Conservation (phyloP, 2,329 filamentous ascomycete species). For the Rutstroemia sp. region DNA sequence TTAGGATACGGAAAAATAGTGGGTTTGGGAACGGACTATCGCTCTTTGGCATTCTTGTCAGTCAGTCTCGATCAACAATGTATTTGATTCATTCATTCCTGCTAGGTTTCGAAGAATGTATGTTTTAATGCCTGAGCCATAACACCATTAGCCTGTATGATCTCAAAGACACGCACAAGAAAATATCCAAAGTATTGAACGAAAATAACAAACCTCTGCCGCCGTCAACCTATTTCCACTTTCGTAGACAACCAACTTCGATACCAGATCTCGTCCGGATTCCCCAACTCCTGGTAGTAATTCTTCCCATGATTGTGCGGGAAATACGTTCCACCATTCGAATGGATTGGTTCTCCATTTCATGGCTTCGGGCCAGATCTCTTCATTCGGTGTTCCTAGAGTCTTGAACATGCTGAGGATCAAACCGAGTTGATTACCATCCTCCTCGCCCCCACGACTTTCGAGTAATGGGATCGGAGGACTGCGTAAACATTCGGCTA, state of each 20-base stretch:
- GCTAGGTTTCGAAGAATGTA: neutral
- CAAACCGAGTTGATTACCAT: conserved; percentile 85
- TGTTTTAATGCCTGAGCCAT: conserved; percentile 4
- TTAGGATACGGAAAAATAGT: neutral
- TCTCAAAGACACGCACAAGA: too few species aligned
- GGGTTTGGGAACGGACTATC: neutral
- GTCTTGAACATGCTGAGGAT: conserved; percentile 91
- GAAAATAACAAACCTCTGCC: conserved; percentile 39
- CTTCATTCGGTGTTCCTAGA: conserved; percentile 74
- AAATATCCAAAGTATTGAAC: neutral
- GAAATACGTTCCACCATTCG: conserved; percentile 78
- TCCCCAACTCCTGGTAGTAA: conserved; percentile 56
- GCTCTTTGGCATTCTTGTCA: neutral
- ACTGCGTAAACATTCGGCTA: conserved; percentile 62
- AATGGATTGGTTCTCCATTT: conserved; percentile 70
- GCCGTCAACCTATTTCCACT: conserved; percentile 60
- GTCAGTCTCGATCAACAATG: neutral
- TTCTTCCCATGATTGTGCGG: conserved; percentile 57
- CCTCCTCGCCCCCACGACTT: conserved; percentile 61
- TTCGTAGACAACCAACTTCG: conserved; percentile 64
- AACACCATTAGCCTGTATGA: neutral
- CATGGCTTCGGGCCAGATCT: conserved; percentile 74
- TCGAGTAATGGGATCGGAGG: conserved; percentile 66
- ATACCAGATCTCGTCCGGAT: conserved; percentile 57
- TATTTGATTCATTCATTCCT: neutral